Conservation (phyloP, 2,329 filamentous ascomycete genomes). For the Stenocarpella maydis region DNA sequence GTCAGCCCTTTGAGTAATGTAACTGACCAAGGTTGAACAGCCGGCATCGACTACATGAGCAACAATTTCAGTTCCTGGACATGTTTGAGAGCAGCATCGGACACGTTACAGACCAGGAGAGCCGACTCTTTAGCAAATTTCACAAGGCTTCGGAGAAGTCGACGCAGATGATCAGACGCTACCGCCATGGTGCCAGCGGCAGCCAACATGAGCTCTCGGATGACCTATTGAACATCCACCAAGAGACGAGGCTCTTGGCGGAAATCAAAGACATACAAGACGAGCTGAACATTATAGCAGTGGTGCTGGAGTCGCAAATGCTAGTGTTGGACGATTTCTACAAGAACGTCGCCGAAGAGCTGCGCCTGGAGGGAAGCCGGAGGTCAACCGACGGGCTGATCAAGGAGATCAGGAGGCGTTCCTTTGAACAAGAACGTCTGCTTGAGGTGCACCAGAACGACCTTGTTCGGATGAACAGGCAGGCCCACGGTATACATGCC, state of each 20-base stretch:
- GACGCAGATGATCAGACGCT: conserved; percentile 60
- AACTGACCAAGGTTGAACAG: background rate
- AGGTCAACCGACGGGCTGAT: conserved; percentile 34
- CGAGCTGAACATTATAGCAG: conserved; percentile 69
- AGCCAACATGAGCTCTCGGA: conserved; percentile 55
- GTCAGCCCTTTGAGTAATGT: background rate
- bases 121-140: conserved; percentile 66
- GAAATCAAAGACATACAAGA: conserved; percentile 75
- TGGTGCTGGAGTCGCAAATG: conserved; percentile 59
- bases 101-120: conserved; percentile 60
- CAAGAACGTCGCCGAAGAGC: conserved; percentile 49
- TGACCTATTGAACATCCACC: conserved; percentile 64
- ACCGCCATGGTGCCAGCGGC: conserved; percentile 39
- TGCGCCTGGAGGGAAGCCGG: conserved; percentile 38
- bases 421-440: conserved; percentile 63
- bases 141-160: conserved; percentile 65
- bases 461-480: conserved; percentile 68
- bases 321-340: conserved; percentile 57
- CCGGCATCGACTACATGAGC: conserved; percentile 63
- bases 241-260: conserved; percentile 66
- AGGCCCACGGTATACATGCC: conserved; percentile 66
- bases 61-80: conserved; percentile 70
- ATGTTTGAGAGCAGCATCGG: conserved; percentile 74
- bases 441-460: conserved; percentile 67
- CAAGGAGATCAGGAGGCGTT: conserved; percentile 55